Evolutionary conservation across 192 early-diverging fungal species (phyloP).

Genomic region (Diversispora eburnea): DNA sequence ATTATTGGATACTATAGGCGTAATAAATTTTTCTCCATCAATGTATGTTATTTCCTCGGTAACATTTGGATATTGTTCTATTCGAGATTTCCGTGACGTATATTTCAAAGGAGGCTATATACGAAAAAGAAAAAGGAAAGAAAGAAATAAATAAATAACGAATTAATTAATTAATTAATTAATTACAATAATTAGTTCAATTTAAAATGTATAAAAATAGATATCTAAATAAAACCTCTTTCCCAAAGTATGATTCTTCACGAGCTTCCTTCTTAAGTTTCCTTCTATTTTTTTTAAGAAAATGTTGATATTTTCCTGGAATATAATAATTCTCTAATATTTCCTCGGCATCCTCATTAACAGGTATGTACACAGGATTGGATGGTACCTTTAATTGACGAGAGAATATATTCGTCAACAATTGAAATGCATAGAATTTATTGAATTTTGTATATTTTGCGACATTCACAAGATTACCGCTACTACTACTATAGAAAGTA

Average conservation of each 20-base stretch:
- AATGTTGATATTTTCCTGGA: slow-evolving; percentile 23
- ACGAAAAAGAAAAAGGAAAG: too few relatives aligned
- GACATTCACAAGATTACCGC: neutral
- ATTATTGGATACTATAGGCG: neutral
- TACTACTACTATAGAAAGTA: neutral
- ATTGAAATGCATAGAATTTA: neutral
- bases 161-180: neutral
- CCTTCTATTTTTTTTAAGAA: slow-evolving; percentile 16
- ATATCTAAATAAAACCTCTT: neutral
- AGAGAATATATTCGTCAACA: neutral
- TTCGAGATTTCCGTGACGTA: too few relatives aligned
- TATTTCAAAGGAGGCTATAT: too few relatives aligned
- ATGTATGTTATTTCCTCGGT: neutral
- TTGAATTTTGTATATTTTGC: neutral
- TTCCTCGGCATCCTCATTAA: slow-evolving; percentile 6
- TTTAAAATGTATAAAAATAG: neutral
- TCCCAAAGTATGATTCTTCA: neutral
- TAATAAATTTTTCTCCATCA: too few relatives aligned
- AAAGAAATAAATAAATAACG: too few relatives aligned
- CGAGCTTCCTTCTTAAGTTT: slow-evolving; percentile 7
- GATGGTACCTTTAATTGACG: neutral
- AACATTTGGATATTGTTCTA: too few relatives aligned
- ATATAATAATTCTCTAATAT: slow-evolving; percentile 18
- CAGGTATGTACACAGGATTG: neutral
- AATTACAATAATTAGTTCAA: neutral